A percentile compares a stretch with the other conserved stretches of the same genome.
Conservation (phyloP, 257 asterid genomes). For the Rubia yunnanensis region DNA sequence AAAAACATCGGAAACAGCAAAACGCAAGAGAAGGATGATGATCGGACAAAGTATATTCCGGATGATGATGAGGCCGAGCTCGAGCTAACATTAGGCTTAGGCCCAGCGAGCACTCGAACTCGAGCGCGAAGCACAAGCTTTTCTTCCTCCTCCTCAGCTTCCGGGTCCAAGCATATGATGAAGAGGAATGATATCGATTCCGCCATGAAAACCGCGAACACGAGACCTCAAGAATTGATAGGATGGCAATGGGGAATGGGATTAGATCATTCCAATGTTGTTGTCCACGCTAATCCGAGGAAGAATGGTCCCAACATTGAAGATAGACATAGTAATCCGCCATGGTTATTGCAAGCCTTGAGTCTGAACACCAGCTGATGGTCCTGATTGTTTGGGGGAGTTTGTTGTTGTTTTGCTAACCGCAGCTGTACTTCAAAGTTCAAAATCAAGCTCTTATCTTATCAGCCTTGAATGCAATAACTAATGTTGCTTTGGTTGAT, state of each 20-base stretch:
- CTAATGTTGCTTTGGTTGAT: background rate
- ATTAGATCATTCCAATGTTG: slow-evolving; percentile 20
- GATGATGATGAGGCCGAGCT: slow-evolving; percentile 45
- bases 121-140: slow-evolving; percentile 29
- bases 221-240: slow-evolving; percentile 11
- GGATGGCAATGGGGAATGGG: slow-evolving; percentile 53
- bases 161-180: slow-evolving; percentile 38
- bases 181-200: slow-evolving; percentile 20
- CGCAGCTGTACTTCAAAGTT: background rate
- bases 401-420: background rate
- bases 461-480: no score
- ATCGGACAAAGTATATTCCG: slow-evolving; percentile 12
- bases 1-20: slow-evolving; percentile 26
- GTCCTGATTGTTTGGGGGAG: background rate
- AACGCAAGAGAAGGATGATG: slow-evolving; percentile 7
- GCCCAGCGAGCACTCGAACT: slow-evolving; percentile 29
- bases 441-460: background rate
- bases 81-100: slow-evolving; percentile 85
- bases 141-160: slow-evolving; percentile 63
- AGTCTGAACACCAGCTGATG: slow-evolving; percentile 54
- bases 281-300: background rate
- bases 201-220: slow-evolving; percentile 5
- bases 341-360: slow-evolving; percentile 74
- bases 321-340: slow-evolving; percentile 47
- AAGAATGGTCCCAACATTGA: slow-evolving; percentile 39